Percentiles rank a stretch among this genome's conserved stretches.
Conservation (phyloP, 1,284 basidiomycete species). For the Lentinula novae-zelandiae region DNA sequence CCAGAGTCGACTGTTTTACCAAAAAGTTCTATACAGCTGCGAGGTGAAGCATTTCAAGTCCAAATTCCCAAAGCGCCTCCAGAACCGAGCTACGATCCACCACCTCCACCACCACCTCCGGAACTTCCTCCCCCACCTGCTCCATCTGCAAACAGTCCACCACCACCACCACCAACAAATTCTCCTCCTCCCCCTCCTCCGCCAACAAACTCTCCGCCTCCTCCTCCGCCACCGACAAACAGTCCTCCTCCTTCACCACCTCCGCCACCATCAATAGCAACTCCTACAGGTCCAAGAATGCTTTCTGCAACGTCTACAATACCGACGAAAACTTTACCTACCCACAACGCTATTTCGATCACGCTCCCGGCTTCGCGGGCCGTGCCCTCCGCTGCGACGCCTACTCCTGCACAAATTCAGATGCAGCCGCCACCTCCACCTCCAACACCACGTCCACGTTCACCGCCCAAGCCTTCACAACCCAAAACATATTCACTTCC, state of each 20-base stretch:
- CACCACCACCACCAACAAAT: slow-evolving; percentile 15
- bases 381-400: not conserved
- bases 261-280: slow-evolving; percentile 10
- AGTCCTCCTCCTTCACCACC: slow-evolving; percentile 7
- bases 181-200: slow-evolving; percentile 12
- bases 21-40: not conserved
- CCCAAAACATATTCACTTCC: slow-evolving; percentile 24
- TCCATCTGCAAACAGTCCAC: slow-evolving; percentile 12
- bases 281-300: slow-evolving; percentile 13
- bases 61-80: slow-evolving; percentile 7
- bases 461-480: slow-evolving; percentile 20
- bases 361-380: slow-evolving; percentile 8
- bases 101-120: slow-evolving; percentile 14
- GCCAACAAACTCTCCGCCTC: slow-evolving; percentile 15
- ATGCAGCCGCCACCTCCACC: slow-evolving; percentile 15
- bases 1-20: not conserved
- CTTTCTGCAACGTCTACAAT: slow-evolving; percentile 11
- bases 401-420: slow-evolving; percentile 12
- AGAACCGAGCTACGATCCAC: slow-evolving; percentile 9
- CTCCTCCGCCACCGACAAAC: slow-evolving; percentile 13
- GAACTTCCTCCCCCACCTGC: slow-evolving; percentile 15
- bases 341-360: slow-evolving; percentile 12
- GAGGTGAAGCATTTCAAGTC: slow-evolving; percentile 2
- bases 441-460: slow-evolving; percentile 17
- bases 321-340: not conserved